Evolutionary conservation across 2,329 filamentous ascomycete genomes (phyloP), one percentile per base, ranked within the genome.

Genomic region (Arthrobotrys entomopaga): DNA sequence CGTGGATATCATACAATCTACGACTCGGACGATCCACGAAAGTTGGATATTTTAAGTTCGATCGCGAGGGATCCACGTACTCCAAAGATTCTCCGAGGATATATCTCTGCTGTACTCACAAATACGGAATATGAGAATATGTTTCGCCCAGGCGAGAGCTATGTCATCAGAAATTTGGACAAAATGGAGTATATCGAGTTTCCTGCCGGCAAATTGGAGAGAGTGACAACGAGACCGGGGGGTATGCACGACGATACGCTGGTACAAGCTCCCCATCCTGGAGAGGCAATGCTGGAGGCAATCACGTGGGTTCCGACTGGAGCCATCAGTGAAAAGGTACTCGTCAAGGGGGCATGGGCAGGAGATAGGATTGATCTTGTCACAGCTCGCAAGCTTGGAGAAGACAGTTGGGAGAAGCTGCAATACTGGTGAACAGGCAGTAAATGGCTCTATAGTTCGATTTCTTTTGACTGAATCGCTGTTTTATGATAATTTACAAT

Each of bases 1-100:
- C 50, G 56, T 4, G 65, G 65, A 50, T 63, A 70, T 26, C 50
- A 70, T 50, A 70, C 65, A 8, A 54, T 70, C 20, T 70, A 70
- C 22, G 65, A 70, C 26, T 70, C 65, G 1, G 65, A 70, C 50
- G 19, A 57, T 22, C 49, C 65, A 11, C 24, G 34, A 24, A 61
- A 26, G 20, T 10, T 70, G 20, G 50, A 38, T 2, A 56, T 57
- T 16, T 24, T 70, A 26, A 24, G 19, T 3, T 54, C 24, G 29
- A 57, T 70, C 11, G 49, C 57, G 2, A 1, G 7, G 6, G 26
- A 63, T 16, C 43, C 2, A 2, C 3, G 50, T 19, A 56, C 34
- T 38, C 57, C 65, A 3, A 43, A 8, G 11, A 40, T 49, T 0
- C 7, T 70, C 3, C 65, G 50, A 34, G 11, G 42, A n/a, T 70